Percentiles rank a stretch among this genome's conserved stretches.
Evolutionary conservation across 257 asterid species (phyloP).

Genomic region (Datura wrightii): DNA sequence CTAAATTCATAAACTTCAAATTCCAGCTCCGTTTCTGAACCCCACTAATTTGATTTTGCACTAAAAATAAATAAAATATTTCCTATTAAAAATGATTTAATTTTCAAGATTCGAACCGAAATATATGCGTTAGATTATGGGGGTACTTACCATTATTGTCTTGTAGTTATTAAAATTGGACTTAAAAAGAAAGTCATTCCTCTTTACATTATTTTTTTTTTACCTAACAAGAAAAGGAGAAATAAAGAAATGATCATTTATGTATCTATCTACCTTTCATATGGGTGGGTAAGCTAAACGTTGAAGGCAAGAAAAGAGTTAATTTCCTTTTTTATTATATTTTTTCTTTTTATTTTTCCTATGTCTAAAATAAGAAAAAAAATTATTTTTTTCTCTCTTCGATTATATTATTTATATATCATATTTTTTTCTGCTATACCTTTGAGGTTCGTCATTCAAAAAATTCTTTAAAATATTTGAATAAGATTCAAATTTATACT

Average conservation of each 20-base stretch:
- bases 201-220: background rate
- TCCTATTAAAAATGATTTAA: background rate
- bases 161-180: constrained; percentile 16
- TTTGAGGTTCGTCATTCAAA: no score
- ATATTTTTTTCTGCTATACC: no score
- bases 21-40: background rate
- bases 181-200: background rate
- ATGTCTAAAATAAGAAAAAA: background rate
- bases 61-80: background rate
- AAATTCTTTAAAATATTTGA: no score
- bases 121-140: background rate
- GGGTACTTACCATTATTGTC: background rate
- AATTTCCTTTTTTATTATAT: background rate
- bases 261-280: background rate
- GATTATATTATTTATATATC: background rate
- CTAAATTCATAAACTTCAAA: rapidly evolving
- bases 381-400: background rate
- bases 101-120: background rate
- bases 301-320: constrained; percentile 31
- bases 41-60: background rate
- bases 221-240: constrained; percentile 25
- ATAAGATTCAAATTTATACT: no score
- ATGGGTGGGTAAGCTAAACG: constrained; percentile 34
- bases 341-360: background rate
- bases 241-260: constrained; percentile 27